These are phyloP conservation scores for Aspergillus bridgeri DNA, from an alignment of 495 filamentous ascomycete species.

Conservation along the genomic window DNA sequence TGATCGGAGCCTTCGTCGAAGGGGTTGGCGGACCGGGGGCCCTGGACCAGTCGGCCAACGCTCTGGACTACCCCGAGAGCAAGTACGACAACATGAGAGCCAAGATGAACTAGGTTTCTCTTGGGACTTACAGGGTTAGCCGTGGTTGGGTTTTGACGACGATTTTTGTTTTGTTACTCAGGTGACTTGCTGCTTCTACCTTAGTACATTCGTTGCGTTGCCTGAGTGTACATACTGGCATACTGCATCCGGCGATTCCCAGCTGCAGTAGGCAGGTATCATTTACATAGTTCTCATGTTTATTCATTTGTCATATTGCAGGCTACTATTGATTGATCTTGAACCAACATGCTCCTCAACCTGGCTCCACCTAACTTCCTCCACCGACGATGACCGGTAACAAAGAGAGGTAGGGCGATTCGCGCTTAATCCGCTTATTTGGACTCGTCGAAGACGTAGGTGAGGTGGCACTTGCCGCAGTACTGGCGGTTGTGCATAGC, in stretches of 20 bases:
- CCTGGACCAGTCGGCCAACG: constrained; percentile 64
- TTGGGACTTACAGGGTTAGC: no score
- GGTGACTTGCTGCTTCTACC: background rate
- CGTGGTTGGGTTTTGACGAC: no score
- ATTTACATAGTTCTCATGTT: constrained; percentile 11
- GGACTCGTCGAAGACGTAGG: constrained; percentile 97
- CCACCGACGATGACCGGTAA: constrained; percentile 21
- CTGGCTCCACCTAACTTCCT: constrained; percentile 13
- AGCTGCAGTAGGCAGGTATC: background rate
- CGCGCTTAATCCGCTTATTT: constrained; percentile 43
- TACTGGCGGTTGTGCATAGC: constrained; percentile 99
- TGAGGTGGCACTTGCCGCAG: constrained; percentile 98
- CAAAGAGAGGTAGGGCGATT: constrained; percentile 20
- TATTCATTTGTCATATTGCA: constrained; percentile 18
- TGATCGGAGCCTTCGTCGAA: constrained; percentile 60
- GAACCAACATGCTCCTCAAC: constrained; percentile 19
- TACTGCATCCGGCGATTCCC: background rate
- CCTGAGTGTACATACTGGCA: background rate
- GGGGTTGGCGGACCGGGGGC: constrained; percentile 41
- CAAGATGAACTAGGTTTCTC: constrained; percentile 33
- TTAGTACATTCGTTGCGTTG: background rate
- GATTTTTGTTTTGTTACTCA: background rate
- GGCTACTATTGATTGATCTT: constrained; percentile 14
- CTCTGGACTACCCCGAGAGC: constrained; percentile 64
- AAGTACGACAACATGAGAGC: constrained; percentile 75